A percentile compares a stretch with the other conserved stretches of the same genome.
Conservation (phyloP, 2,329 filamentous ascomycete genomes). For the Botryotinia convoluta region DNA sequence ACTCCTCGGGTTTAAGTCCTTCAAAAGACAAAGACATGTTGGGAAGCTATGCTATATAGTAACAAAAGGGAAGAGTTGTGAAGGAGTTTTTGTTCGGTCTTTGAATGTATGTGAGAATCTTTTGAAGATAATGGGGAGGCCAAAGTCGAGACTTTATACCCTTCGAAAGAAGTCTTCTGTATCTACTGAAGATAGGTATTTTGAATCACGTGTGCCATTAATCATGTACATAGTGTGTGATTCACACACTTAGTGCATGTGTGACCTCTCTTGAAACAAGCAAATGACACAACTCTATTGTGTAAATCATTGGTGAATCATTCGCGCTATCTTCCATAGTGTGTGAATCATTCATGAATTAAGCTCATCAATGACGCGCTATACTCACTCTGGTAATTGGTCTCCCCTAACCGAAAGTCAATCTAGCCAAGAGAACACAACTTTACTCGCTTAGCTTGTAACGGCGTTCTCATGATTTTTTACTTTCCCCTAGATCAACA, state of each 20-base stretch:
- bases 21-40: neutral
- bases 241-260: neutral
- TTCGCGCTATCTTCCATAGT: too few species aligned
- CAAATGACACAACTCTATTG: too few species aligned
- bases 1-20: neutral
- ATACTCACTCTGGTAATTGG: too few species aligned
- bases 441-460: too few species aligned
- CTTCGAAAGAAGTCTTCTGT: neutral
- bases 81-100: neutral
- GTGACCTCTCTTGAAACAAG: too few species aligned
- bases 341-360: too few species aligned
- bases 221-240: neutral
- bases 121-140: neutral
- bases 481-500: too few species aligned
- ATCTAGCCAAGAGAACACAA: too few species aligned
- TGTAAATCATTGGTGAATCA: too few species aligned
- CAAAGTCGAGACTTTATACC: neutral
- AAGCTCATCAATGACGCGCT: too few species aligned
- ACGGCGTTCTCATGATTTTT: too few species aligned
- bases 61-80: neutral
- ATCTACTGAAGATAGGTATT: neutral
- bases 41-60: neutral
- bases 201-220: fast-evolving
- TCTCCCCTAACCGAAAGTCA: too few species aligned
- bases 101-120: neutral